phyloP scores from a whole-genome alignment of 495 filamentous ascomycete species.

The Aspergillus sclerotioniger region DNA sequence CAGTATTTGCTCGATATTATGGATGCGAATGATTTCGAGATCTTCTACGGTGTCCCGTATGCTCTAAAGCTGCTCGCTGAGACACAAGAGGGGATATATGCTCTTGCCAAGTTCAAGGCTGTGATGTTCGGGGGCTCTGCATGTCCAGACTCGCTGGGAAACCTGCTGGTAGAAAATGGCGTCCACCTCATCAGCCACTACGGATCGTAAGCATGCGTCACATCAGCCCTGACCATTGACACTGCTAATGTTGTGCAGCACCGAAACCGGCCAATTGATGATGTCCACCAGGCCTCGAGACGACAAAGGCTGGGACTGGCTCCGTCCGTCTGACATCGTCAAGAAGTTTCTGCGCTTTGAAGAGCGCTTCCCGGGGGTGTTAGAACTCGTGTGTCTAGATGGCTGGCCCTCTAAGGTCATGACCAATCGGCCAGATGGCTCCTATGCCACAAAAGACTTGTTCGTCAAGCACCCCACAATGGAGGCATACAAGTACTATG shows the following conservation, averaged over 20 bases:
- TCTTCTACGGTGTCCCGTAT: slow-evolving; percentile 57
- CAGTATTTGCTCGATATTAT: slow-evolving; percentile 49
- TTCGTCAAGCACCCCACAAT: slow-evolving; percentile 53
- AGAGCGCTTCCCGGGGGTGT: slow-evolving; percentile 47
- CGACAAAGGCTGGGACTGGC: slow-evolving; percentile 68
- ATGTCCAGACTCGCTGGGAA: slow-evolving; percentile 56
- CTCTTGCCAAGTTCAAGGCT: slow-evolving; percentile 40
- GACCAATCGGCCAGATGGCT: slow-evolving; percentile 50
- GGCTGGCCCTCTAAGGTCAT: slow-evolving; percentile 64
- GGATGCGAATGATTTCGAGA: slow-evolving; percentile 42
- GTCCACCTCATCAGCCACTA: slow-evolving; percentile 55
- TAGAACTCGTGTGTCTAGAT: slow-evolving; percentile 58
- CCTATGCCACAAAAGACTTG: slow-evolving; percentile 41
- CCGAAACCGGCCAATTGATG: slow-evolving; percentile 58
- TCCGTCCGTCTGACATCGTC: slow-evolving; percentile 43
- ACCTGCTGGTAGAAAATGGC: slow-evolving; percentile 51
- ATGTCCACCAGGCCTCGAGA: slow-evolving; percentile 42
- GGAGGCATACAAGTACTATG: slow-evolving; percentile 59
- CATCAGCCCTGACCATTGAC: no score
- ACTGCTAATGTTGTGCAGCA: slow-evolving; percentile 24
- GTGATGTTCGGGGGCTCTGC: slow-evolving; percentile 54
- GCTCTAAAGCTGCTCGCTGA: slow-evolving; percentile 53
- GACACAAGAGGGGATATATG: slow-evolving; percentile 44
- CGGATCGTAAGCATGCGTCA: slow-evolving; percentile 41
- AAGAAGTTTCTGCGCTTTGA: slow-evolving; percentile 52